Conservation (phyloP, 768 basidiomycete species). For the Calvatia gigantea region DNA sequence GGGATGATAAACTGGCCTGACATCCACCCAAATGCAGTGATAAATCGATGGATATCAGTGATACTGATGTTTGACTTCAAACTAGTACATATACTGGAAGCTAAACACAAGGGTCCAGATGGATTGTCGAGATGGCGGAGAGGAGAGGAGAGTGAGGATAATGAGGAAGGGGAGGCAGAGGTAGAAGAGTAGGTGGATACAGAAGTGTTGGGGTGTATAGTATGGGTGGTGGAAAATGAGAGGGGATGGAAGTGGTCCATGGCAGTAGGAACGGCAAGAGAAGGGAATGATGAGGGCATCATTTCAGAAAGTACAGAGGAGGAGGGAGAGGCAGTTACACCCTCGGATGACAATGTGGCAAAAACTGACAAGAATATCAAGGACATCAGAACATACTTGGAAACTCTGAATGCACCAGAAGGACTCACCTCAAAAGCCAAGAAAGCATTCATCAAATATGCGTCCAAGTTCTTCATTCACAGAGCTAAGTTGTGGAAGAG, state of each 20-base stretch:
- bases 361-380: neutral
- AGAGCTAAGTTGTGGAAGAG: slow-evolving; percentile 19
- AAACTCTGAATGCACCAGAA: neutral
- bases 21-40: slow-evolving; percentile 30
- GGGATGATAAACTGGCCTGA: slow-evolving; percentile 40
- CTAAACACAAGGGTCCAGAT: slow-evolving; percentile 30
- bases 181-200: slow-evolving; percentile 22
- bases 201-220: slow-evolving; percentile 8
- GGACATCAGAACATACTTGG: slow-evolving; percentile 7
- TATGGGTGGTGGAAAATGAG: neutral
- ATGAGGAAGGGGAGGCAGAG: slow-evolving; percentile 15
- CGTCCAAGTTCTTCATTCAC: slow-evolving; percentile 9
- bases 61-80: slow-evolving; percentile 35
- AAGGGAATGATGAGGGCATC: slow-evolving; percentile 1
- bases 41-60: slow-evolving; percentile 40
- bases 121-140: slow-evolving; percentile 27
- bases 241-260: neutral
- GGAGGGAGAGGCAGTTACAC: neutral
- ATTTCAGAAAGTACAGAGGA: neutral
- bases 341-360: neutral
- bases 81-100: slow-evolving; percentile 33
- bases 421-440: neutral
- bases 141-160: slow-evolving; percentile 15
- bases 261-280: neutral
- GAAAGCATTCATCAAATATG: neutral